Base-by-base conservation (phyloP, 495 filamentous ascomycete species). In the Penicillium macrosclerotiorum region DNA sequence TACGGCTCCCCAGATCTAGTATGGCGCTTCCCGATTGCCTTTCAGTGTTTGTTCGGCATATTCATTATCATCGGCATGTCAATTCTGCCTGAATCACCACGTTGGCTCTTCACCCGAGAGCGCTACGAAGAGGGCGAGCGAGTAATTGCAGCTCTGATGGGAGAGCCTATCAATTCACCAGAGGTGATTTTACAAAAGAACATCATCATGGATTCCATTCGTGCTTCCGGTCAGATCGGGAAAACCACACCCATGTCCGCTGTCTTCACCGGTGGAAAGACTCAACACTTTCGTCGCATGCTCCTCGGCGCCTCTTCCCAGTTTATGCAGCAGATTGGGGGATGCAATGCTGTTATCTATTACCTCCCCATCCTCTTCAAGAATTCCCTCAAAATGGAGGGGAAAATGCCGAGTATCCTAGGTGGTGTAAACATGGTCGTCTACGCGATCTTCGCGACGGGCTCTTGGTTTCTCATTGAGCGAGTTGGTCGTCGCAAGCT, bases 391-490 rank as follows among this genome's bases (percentile, higher is more conserved):
- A 60, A 68, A n/a, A 65, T 78, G 52, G 61, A 52, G 6, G 77
- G 86, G 34, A 77, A 81, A 47, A 77, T 90, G 64, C 78, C 82
- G 8, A 68, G 91, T n/a, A 70, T 95, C 1, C 72, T 93, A 4
- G 87, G 86, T 26, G 89, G 88, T 51, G 74, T 92, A 30, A 91
- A 90, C 72, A 90, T 90, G 85, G 76, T 91, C 31, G 80, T 91
- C 9, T 92, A 94, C 59, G 73, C 84, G 26, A 81, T 89, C 59
- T 89, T 86, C 49, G 51, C 85, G 69, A 90, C 85, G 0, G 77
- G 81, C 32, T 90, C 86, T 4, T 92, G 88, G 89, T 92, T 90
- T 73, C 78, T 87, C 57, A 86, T 92, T 42, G 88, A 92, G 69
- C 78, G 80, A 22, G 80, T 84, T 23, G 88, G 88, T 34, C 79